Evolutionary conservation across 108 stramenopile genomes (phyloP).

Genomic region (Nitzschia palea): DNA sequence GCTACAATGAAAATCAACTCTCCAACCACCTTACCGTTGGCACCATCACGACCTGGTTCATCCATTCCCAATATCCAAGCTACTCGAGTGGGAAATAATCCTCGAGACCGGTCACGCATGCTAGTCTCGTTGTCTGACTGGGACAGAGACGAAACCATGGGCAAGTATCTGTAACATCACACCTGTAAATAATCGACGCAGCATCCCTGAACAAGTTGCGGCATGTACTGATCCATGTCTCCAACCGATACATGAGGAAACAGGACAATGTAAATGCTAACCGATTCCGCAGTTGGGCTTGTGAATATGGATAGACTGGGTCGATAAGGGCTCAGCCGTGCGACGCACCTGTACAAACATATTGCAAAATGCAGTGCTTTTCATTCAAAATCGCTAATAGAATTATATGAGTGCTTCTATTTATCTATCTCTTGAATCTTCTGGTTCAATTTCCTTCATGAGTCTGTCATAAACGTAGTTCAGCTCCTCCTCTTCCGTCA

Average conservation of each 20-base stretch:
- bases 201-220: too few relatives aligned
- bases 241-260: too few relatives aligned
- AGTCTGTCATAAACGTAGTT: conserved; percentile 59
- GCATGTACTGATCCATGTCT: too few relatives aligned
- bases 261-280: too few relatives aligned
- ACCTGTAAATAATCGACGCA: too few relatives aligned
- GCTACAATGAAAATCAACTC: conserved; percentile 56
- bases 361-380: too few relatives aligned
- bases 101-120: not conserved
- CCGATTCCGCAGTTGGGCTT: too few relatives aligned
- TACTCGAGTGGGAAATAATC: not conserved
- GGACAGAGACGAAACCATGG: conserved; percentile 80
- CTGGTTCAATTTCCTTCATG: conserved; percentile 38
- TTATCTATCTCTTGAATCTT: conserved; percentile 4
- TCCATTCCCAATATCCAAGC: not conserved
- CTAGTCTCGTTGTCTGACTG: conserved; percentile 38
- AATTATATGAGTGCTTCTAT: not conserved
- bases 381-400: too few relatives aligned
- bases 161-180: conserved; percentile 50
- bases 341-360: too few relatives aligned
- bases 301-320: too few relatives aligned
- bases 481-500: conserved; percentile 78
- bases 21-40: not conserved
- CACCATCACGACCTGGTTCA: not conserved
- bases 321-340: too few relatives aligned